These are phyloP conservation scores for Salix dunnii DNA, from an alignment of 345 rosid genomes.

Conservation along the genomic window DNA sequence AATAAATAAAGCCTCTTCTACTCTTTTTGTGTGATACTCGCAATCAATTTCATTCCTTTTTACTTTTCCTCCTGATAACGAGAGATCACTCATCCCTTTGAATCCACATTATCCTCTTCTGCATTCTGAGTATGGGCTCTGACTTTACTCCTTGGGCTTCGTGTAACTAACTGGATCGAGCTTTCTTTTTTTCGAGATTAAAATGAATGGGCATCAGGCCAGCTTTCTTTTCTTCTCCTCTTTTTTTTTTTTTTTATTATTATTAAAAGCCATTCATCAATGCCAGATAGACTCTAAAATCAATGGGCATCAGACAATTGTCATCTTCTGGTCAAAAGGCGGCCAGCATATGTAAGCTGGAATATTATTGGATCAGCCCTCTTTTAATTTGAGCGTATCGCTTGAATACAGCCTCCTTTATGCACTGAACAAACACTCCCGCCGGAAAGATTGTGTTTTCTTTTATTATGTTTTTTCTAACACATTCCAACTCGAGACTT, in stretches of 20 bases:
- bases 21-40: not conserved
- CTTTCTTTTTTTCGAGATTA: not conserved
- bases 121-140: too few species aligned
- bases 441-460: not conserved
- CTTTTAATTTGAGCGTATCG: not conserved
- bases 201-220: not conserved
- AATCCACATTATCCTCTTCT: too few species aligned
- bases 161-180: not conserved
- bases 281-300: not conserved
- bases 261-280: too few species aligned
- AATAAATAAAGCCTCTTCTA: not conserved
- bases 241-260: too few species aligned
- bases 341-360: not conserved
- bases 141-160: not conserved
- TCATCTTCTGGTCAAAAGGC: not conserved
- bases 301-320: not conserved
- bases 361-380: not conserved
- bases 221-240: too few species aligned
- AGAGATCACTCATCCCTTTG: too few species aligned
- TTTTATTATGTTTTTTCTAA: too few species aligned
- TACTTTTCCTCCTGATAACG: too few species aligned
- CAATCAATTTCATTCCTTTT: too few species aligned
- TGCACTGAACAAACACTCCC: not conserved
- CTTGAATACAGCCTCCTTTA: not conserved
- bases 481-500: too few species aligned